These are phyloP conservation scores for Viridothelium virens DNA, from an alignment of 495 filamentous ascomycete species.

Conservation along the genomic window DNA sequence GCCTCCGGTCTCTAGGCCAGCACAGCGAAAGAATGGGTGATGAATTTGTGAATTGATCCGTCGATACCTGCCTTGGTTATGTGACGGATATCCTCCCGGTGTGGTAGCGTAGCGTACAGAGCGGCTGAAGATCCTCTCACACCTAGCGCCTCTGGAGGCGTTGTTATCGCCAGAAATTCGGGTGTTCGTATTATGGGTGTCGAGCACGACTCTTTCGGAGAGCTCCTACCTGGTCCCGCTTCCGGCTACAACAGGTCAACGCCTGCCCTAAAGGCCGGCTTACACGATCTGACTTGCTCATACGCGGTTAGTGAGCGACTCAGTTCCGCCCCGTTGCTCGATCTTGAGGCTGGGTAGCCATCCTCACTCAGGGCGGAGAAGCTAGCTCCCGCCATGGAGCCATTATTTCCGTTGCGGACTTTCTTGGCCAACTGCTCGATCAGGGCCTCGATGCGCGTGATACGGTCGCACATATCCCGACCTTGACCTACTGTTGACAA, in stretches of 20 bases:
- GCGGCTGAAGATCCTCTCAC: constrained; percentile 8
- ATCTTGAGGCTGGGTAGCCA: not conserved
- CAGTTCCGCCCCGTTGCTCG: not conserved
- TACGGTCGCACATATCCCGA: not conserved
- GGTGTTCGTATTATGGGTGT: not conserved
- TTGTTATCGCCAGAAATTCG: not conserved
- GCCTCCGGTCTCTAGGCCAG: not conserved
- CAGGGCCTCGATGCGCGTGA: constrained; percentile 2
- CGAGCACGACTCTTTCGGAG: not conserved
- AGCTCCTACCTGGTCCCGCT: not conserved
- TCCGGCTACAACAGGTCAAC: not conserved
- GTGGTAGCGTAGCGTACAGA: constrained; percentile 7
- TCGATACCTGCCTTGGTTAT: constrained; percentile 4
- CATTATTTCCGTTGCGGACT: not conserved
- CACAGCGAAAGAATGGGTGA: constrained; percentile 2
- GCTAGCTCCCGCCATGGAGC: not conserved
- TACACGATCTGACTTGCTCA: not conserved
- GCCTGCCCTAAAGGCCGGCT: not conserved
- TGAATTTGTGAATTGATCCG: not conserved
- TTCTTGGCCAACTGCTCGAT: constrained; percentile 11
- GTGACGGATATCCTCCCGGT: constrained; percentile 6
- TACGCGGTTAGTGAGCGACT: not conserved
- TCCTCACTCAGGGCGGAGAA: not conserved
- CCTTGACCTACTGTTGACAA: not conserved
- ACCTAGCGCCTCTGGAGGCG: not conserved